Percentiles rank a stretch among this genome's conserved stretches.
phyloP scores from a whole-genome alignment of 2,329 filamentous ascomycete genomes.

The Colletotrichum trifolii region DNA sequence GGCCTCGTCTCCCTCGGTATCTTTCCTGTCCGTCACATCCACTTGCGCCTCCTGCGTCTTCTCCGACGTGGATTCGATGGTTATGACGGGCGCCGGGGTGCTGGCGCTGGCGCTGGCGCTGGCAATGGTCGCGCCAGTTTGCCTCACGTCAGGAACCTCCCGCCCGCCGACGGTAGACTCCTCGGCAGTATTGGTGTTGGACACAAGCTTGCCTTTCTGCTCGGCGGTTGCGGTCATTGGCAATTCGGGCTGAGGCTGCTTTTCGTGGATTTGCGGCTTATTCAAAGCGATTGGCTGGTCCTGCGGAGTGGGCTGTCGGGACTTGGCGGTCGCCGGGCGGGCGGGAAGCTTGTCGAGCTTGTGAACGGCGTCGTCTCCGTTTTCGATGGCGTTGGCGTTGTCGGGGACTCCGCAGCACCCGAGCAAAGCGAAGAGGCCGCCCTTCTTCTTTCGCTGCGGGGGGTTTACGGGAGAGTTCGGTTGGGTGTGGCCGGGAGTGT shows the following conservation, averaged over 20 bases:
- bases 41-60: conserved; percentile 40
- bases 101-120: conserved; percentile 48
- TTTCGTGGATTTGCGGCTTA: conserved; percentile 60
- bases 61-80: conserved; percentile 35
- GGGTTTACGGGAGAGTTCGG: conserved; percentile 63
- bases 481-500: conserved; percentile 60
- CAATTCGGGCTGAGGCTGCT: conserved; percentile 53
- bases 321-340: conserved; percentile 65
- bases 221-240: conserved; percentile 47
- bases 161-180: conserved; percentile 54
- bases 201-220: conserved; percentile 56
- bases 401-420: conserved; percentile 76
- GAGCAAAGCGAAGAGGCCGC: conserved; percentile 69
- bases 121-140: conserved; percentile 44
- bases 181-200: conserved; percentile 59
- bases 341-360: conserved; percentile 68
- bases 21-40: conserved; percentile 45
- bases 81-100: conserved; percentile 56
- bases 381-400: conserved; percentile 64
- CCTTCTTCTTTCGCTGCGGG: conserved; percentile 65
- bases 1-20: conserved; percentile 71
- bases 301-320: conserved; percentile 63
- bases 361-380: conserved; percentile 64
- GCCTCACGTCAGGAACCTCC: conserved; percentile 60
- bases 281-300: conserved; percentile 52